These are phyloP conservation scores for Solanum virginianum DNA, from an alignment of 257 asterid species.

Conservation along the genomic window DNA sequence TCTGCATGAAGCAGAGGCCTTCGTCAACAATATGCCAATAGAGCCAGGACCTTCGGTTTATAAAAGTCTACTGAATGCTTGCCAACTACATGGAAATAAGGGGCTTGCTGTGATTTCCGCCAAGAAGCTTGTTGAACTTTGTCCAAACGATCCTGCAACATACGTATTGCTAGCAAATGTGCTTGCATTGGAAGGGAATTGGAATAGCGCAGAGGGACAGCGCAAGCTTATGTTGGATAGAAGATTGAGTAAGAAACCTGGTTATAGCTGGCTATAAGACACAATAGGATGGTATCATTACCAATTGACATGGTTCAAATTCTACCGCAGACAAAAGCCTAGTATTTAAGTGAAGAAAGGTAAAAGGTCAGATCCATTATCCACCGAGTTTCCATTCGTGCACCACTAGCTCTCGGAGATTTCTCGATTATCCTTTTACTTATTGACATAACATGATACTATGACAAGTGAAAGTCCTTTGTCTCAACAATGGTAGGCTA, in stretches of 20 bases:
- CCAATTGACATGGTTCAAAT: background rate
- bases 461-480: background rate
- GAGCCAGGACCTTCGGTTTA: conserved; percentile 31
- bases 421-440: background rate
- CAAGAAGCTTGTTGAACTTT: conserved; percentile 37
- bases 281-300: background rate
- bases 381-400: background rate
- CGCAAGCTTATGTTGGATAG: conserved; percentile 32
- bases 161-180: conserved; percentile 45
- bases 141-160: conserved; percentile 45
- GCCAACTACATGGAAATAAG: conserved; percentile 41
- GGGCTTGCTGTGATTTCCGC: conserved; percentile 34
- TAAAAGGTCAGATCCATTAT: background rate
- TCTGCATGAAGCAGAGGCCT: conserved; percentile 45
- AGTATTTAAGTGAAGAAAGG: background rate
- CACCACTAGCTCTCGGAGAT: background rate
- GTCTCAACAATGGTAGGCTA: background rate
- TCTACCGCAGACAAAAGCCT: background rate
- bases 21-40: conserved; percentile 38
- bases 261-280: conserved; percentile 41
- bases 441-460: background rate
- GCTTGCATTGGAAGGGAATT: conserved; percentile 46
- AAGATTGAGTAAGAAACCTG: conserved; percentile 41
- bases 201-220: conserved; percentile 41
- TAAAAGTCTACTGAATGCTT: conserved; percentile 43